Base-by-base conservation (phyloP, 108 stramenopile genomes). In the Cylindrotheca fusiformis region DNA sequence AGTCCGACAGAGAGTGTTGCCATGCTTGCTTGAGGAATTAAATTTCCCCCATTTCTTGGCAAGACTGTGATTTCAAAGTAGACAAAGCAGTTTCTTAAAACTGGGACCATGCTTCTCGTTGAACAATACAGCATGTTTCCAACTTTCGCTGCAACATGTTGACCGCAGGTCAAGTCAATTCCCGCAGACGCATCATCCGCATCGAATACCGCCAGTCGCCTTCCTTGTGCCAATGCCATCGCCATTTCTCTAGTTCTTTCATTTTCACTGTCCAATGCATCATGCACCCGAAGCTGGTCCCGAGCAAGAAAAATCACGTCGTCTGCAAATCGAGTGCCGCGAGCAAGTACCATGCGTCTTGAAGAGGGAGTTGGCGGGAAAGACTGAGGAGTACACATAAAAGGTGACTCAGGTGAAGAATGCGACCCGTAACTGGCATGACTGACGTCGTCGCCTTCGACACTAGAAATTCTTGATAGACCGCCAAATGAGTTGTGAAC, bases 381-480 rank as follows among this genome's bases (percentile, higher is more conserved):
- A 4, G 91, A 93, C 52, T 96, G 91, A 0, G 97, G 97, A 20
- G 95, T 98, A 74, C 94, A 95, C 95, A 97, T 96, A 75, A 96
- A 95, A 0, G 90, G 80, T 46, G 83, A 85, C 0, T 69, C 74
- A 17, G 74, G 77, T 49, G 82, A 67, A 0, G 79, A 74, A 5
- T 80, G 81, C 44, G 60, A 63, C 36, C 6, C 36, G 36, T 10
- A 6, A 41, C 36, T 41, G 14, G 6, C 14, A 10, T 52, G 22
- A 52, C 51, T 24, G 6, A 6, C 20, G 14, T 6, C 20, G 51
- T 5, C 18, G n/a, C 8, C 51, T 8, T 8, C 51, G 12, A 8
- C 5, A 18, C 51, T 20, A 14, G 51, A 14, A 6, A 8, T 8
- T 14, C 6, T 10, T 6, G 36, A 41, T 48, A 44, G 28, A 46